Evolutionary conservation across 2,329 filamentous ascomycete species (phyloP), one percentile per base, ranked within the genome.

Genomic region (Pestalotiopsis sp.): DNA sequence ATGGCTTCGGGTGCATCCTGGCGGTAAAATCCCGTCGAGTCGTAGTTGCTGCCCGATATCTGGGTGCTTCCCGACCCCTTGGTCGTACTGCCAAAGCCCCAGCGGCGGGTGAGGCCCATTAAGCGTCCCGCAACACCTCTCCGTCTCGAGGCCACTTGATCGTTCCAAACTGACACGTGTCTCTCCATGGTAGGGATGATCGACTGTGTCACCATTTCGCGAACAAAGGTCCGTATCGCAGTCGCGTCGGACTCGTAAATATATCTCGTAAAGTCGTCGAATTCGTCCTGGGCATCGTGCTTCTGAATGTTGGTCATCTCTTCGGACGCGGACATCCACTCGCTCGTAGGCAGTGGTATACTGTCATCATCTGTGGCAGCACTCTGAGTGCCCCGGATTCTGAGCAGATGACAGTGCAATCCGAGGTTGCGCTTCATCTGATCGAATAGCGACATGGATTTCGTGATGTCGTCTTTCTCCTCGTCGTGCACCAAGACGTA

Each of bases 351-450:
- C 25, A 98, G 85, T 66, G 90, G 89, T 74, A 94, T 89, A 75
- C 93, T 95, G 77, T 98, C 95, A 78, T 98, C 95, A 78, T 98
- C 96, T 1, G 94, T 95, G 71, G 95, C 90, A 45, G 93, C 91
- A 79, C 94, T 95, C 77, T 94, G 92, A 49, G 90, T 92, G 75
- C 93, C 97, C 73, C 95, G 89, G 65, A 99, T 83, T 71, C 97
- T 87, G 41, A 99, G 85, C 12, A 99, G 85, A 80, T 99, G 96
- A 78, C 96, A 99, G 80, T 99, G 95, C 62, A 98, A 84, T 1
- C 96, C 96, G 72, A 99, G 93, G 81, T 98, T 94, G n/a, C 96
- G 90, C 81, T 98, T 99, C 97, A 99, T 99, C 80, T 98, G 94
- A 74, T 99, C 96, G 80, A 97, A 99, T 36, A 98, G 85, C 20